Evolutionary conservation across 176 grass and related monocot species (phyloP), one percentile per base, ranked within the genome.

Genomic region (Themeda triandra): DNA sequence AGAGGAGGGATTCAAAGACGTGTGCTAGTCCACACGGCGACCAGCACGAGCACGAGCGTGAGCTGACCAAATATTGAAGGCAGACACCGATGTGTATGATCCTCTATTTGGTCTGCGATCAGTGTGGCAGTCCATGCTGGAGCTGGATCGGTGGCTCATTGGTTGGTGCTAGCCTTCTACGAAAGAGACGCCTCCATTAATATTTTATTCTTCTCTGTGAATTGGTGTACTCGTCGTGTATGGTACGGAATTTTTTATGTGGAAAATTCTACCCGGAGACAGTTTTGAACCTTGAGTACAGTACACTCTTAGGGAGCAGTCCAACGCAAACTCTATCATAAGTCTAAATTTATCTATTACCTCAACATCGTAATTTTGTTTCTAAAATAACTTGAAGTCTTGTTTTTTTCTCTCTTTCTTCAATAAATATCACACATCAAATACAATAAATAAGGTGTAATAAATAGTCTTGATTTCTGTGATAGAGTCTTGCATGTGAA

Each of bases 1-100:
- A 59, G 6, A 5, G 36, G 25, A 65, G 51, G 30, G 73, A 73
- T 73, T 85, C 70, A 89, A 85, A 85, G 75, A 67, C 82, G 77
- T 85, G 70, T 80, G 69, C 69, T 23, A 69, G 86, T 72, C 73
- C 66, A 83, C 73, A 40, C 73, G 83, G 73, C 24, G 58, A 8
- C 3, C 11, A 45, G 53, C 33, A 24, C 6, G 60, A 79, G 60
- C 30, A 1, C 12, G 40, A 71, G 67, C 56, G 6, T 13, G 44
- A 44, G 2, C 42, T 3, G 56, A 59, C 54, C 56, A 30, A 66
- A 48, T 63, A 63, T 73, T 24, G 8, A 78, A 58, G n/a, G 8
- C 21, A 56, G 8, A 56, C 35, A 14, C 17, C 2, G 30, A 77
- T 77, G 13, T 14, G 65, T 19, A 6, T 30, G 29, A 2, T 64